Evolutionary conservation across 176 grass and related monocot genomes (phyloP).

Genomic region (Aegilops sharonensis): DNA sequence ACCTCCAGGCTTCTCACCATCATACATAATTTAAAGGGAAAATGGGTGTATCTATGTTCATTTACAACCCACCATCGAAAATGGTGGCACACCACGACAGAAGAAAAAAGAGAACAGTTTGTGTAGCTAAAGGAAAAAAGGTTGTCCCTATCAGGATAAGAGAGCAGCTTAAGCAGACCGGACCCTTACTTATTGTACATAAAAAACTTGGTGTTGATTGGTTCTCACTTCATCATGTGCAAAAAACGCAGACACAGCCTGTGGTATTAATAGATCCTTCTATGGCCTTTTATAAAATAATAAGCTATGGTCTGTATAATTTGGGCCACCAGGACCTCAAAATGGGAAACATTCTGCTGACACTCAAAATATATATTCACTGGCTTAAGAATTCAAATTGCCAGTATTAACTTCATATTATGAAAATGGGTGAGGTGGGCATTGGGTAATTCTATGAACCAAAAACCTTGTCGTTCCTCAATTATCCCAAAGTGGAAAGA

Average conservation of each 20-base stretch:
- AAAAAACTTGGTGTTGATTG: background rate
- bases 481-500: background rate
- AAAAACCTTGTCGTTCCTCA: background rate
- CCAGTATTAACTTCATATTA: background rate
- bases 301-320: background rate
- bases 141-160: background rate
- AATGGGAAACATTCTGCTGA: background rate
- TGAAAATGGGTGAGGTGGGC: background rate
- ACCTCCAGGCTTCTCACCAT: background rate
- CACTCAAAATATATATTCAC: background rate
- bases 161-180: background rate
- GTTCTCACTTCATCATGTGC: background rate
- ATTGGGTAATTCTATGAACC: background rate
- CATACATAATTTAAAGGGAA: constrained; percentile 1
- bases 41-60: background rate
- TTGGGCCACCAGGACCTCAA: background rate
- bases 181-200: background rate
- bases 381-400: background rate
- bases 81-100: background rate
- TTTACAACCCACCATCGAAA: constrained; percentile 14
- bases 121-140: background rate
- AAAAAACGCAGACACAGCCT: background rate
- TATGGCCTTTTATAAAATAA: background rate
- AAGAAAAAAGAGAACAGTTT: background rate
- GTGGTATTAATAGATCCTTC: background rate